phyloP scores from a whole-genome alignment of 2,329 filamentous ascomycete genomes.

The Fusarium domesticum region DNA sequence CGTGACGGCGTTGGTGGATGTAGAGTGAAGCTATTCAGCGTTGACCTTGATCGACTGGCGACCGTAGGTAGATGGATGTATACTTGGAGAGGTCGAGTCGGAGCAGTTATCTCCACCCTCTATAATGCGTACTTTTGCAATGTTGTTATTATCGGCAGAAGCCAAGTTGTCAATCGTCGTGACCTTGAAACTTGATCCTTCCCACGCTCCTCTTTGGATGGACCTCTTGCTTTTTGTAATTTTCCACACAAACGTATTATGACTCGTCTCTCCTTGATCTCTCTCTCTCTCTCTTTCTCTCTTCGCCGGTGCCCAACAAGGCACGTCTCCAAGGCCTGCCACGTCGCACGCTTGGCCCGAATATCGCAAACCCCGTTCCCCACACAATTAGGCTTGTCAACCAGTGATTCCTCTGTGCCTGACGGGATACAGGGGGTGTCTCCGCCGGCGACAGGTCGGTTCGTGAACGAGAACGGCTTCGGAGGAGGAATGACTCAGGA shows the following conservation, averaged over 20 bases:
- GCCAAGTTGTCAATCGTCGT: no score
- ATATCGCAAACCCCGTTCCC: constrained; percentile 6
- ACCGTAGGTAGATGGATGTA: neutral
- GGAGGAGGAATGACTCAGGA: constrained; percentile 3
- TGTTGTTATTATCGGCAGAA: no score
- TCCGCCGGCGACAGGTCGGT: neutral
- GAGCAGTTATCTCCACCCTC: neutral
- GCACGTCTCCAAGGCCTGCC: constrained; percentile 11
- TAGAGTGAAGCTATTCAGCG: no score
- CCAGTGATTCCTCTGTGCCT: constrained; percentile 20
- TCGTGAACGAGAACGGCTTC: constrained; percentile 3
- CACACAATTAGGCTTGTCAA: constrained; percentile 15
- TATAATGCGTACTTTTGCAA: neutral
- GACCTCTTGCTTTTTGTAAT: no score
- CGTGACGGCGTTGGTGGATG: constrained; percentile 4
- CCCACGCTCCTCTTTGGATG: no score
- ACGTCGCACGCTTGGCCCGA: constrained; percentile 18
- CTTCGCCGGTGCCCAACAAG: constrained; percentile 7
- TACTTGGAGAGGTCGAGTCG: neutral
- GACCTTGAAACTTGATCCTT: no score
- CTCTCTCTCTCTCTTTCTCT: neutral
- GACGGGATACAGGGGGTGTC: neutral
- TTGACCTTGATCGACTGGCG: no score
- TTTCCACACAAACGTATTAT: no score
- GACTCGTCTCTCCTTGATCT: no score